Evolutionary conservation across 2,329 filamentous ascomycete genomes (phyloP).

Genomic region (Daldinia sp.): DNA sequence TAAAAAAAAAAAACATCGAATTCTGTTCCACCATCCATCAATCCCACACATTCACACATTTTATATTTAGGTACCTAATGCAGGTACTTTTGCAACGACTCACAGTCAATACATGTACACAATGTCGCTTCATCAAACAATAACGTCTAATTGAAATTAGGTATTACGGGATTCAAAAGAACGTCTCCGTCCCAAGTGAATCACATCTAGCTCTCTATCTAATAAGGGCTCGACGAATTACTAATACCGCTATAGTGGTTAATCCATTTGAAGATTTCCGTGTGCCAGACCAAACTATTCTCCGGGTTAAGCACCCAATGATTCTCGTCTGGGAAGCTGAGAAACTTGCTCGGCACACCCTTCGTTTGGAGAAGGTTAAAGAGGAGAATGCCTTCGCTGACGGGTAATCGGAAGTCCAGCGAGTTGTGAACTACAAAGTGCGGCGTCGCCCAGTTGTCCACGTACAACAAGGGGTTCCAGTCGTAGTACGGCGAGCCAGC

Average conservation of each 20-base stretch:
- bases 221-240: slow-evolving; percentile 49
- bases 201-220: slow-evolving; percentile 13
- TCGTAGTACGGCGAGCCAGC: slow-evolving; percentile 58
- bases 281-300: slow-evolving; percentile 77
- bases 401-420: slow-evolving; percentile 74
- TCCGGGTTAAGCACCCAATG: slow-evolving; percentile 79
- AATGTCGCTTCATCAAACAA: slow-evolving; percentile 37
- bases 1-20: slow-evolving; percentile 3
- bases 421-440: slow-evolving; percentile 78
- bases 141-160: slow-evolving; percentile 41
- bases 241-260: slow-evolving; percentile 63
- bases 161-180: slow-evolving; percentile 31
- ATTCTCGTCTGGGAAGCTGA: slow-evolving; percentile 79
- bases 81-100: slow-evolving; percentile 16
- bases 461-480: slow-evolving; percentile 61
- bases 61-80: background rate
- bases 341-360: slow-evolving; percentile 73
- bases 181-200: slow-evolving; percentile 6
- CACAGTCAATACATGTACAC: slow-evolving; percentile 16
- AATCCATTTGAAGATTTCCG: slow-evolving; percentile 75
- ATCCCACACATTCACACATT: background rate
- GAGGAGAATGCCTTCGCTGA: slow-evolving; percentile 74
- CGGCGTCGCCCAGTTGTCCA: slow-evolving; percentile 73
- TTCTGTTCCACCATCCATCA: background rate
- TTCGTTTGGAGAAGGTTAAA: slow-evolving; percentile 76